Conservation (phyloP, 1,139 yeast species). For the Debaryomyces fabryi region DNA sequence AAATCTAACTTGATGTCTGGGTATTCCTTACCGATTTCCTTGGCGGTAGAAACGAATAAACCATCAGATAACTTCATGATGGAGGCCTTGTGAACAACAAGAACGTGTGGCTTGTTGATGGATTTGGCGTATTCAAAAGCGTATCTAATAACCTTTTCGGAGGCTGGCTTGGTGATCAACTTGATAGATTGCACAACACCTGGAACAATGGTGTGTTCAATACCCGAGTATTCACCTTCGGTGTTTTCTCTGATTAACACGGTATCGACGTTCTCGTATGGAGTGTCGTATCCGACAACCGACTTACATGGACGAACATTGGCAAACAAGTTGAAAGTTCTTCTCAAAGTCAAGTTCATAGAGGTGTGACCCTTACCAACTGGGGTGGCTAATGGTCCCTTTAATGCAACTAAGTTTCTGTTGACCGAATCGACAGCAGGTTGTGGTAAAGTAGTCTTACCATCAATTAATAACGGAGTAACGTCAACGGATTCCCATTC, state of each 20-base stretch:
- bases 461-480: conserved; percentile 88
- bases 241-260: conserved; percentile 98
- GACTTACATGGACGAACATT: conserved; percentile 97
- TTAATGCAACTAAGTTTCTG: conserved; percentile 90
- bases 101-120: conserved; percentile 83
- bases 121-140: conserved; percentile 96
- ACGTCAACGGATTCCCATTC: conserved; percentile 98
- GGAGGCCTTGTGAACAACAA: conserved; percentile 97
- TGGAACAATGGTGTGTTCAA: conserved; percentile 96
- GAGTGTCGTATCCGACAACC: conserved; percentile 90
- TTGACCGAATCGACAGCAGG: conserved; percentile 91
- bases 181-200: conserved; percentile 98
- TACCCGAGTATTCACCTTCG: conserved; percentile 99
- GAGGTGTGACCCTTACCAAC: conserved; percentile 99
- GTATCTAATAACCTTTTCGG: conserved; percentile 93
- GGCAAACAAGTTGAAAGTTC: conserved; percentile 94
- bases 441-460: conserved; percentile 92
- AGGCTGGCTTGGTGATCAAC: conserved; percentile 93
- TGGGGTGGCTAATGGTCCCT: conserved; percentile 98
- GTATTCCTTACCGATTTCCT: conserved; percentile 86
- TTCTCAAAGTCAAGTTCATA: conserved; percentile 93
- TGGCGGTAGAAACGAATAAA: conserved; percentile 89
- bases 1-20: conserved; percentile 83
- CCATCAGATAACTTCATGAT: conserved; percentile 99
- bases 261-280: conserved; percentile 91